Conservation (phyloP, 345 rosid genomes). For the Zanthoxylum bungeanum region DNA sequence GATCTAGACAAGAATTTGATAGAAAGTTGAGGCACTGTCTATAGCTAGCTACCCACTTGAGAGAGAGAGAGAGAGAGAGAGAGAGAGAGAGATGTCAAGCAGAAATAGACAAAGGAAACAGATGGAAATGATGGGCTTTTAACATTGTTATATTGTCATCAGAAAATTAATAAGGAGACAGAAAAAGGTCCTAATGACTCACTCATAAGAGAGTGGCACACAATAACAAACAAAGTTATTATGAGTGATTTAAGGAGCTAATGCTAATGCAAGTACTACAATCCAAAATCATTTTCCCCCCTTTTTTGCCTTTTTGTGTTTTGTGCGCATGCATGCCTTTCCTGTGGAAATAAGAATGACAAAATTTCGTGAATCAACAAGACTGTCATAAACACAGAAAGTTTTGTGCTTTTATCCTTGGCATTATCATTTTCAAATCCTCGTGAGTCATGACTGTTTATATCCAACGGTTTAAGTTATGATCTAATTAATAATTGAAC, state of each 20-base stretch:
- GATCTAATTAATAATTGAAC: neutral
- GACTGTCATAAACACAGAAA: too few relatives aligned
- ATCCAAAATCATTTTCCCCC: slow-evolving; percentile 19
- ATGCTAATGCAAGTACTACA: slow-evolving; percentile 14
- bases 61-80: too few relatives aligned
- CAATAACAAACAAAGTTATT: neutral
- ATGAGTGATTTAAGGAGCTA: slow-evolving; percentile 23
- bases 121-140: slow-evolving; percentile 17
- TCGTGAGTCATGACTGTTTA: too few relatives aligned
- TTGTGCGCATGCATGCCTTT: slow-evolving; percentile 7
- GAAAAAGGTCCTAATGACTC: slow-evolving; percentile 1
- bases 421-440: slow-evolving; percentile 10
- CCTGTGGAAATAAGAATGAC: neutral
- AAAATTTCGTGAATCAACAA: too few relatives aligned
- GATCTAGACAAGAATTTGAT: slow-evolving; percentile 20
- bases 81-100: slow-evolving; percentile 44
- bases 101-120: slow-evolving; percentile 33
- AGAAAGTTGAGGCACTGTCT: slow-evolving; percentile 20
- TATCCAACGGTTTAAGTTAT: slow-evolving; percentile 9
- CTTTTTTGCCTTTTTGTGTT: slow-evolving; percentile 10
- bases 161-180: slow-evolving; percentile 14
- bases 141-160: slow-evolving; percentile 26
- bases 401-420: slow-evolving; percentile 16
- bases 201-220: slow-evolving; percentile 5
- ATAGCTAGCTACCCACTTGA: slow-evolving; percentile 12